These are phyloP conservation scores for Vachellia pachyceras DNA, from an alignment of 306 rosid species.

Conservation along the genomic window DNA sequence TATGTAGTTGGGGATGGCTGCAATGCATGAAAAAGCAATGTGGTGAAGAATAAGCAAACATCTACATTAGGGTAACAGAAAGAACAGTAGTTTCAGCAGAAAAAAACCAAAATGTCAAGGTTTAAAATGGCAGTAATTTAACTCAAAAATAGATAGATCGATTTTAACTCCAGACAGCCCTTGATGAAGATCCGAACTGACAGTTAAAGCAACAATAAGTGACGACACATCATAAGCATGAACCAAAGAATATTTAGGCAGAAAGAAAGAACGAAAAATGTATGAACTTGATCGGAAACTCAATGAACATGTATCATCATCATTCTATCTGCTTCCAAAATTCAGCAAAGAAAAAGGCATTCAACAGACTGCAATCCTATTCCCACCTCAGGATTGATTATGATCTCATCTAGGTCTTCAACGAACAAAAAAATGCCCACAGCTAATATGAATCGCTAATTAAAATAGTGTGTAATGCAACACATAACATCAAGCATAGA, in stretches of 20 bases:
- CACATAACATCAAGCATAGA: neutral
- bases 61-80: neutral
- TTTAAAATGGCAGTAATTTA: neutral
- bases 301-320: no score
- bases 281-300: neutral
- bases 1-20: slow-evolving; percentile 92
- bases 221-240: neutral
- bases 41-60: neutral
- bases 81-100: neutral
- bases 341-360: neutral
- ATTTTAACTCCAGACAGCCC: neutral
- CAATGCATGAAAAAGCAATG: slow-evolving; percentile 29
- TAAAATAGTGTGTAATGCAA: neutral
- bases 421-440: neutral
- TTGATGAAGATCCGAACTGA: neutral
- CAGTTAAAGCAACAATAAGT: neutral
- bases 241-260: neutral
- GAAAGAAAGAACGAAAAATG: neutral
- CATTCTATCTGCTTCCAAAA: neutral
- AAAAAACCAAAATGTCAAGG: neutral
- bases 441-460: neutral
- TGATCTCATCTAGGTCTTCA: neutral
- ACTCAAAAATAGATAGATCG: neutral
- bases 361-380: neutral
- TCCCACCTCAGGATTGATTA: neutral